Evolutionary conservation across 208 protist genomes (phyloP).

Genomic region (Leishmania arabica): DNA sequence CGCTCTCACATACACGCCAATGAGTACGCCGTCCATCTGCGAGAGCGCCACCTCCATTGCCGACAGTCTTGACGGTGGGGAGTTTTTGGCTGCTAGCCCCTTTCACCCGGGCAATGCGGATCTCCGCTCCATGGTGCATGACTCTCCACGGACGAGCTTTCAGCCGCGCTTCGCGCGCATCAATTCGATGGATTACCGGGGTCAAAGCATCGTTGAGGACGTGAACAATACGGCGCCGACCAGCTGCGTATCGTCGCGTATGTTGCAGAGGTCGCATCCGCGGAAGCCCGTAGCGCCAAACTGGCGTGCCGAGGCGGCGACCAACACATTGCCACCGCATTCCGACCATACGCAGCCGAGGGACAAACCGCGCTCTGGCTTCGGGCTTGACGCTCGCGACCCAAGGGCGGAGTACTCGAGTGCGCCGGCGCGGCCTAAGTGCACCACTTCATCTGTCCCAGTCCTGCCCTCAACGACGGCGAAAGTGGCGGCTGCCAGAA

Average conservation of each 20-base stretch:
- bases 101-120: slow-evolving; percentile 13
- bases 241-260: not conserved
- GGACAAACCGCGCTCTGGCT: not conserved
- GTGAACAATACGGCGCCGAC: slow-evolving; percentile 12
- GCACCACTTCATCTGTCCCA: not conserved
- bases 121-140: not conserved
- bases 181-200: slow-evolving; percentile 26
- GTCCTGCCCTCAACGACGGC: not conserved
- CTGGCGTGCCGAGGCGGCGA: not conserved
- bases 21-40: slow-evolving; percentile 10
- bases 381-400: not conserved
- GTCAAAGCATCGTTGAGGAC: slow-evolving; percentile 22
- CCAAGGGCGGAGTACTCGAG: not conserved
- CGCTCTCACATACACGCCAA: not conserved
- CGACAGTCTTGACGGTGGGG: slow-evolving; percentile 23
- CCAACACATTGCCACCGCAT: not conserved
- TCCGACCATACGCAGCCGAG: not conserved
- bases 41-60: slow-evolving; percentile 17
- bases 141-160: slow-evolving; percentile 2
- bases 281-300: not conserved
- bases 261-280: not conserved
- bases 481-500: not conserved
- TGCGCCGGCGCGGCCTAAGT: not conserved
- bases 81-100: slow-evolving; percentile 17
- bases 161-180: slow-evolving; percentile 21